Evolutionary conservation across 345 rosid genomes (phyloP).

Genomic region (Populus deltoides): DNA sequence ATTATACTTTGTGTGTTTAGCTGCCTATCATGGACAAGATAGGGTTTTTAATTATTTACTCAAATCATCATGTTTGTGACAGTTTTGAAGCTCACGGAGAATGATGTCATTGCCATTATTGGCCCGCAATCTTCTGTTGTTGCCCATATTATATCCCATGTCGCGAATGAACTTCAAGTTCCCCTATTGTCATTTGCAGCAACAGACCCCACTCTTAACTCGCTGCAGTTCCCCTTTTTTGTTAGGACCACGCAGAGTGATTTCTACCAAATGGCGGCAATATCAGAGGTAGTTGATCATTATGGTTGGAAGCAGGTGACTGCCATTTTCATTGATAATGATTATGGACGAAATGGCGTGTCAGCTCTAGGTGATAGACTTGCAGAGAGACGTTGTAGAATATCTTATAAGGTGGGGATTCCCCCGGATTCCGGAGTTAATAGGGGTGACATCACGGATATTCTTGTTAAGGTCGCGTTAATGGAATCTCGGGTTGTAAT

Average conservation of each 20-base stretch:
- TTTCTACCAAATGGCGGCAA: constrained; percentile 76
- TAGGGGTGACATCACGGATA: constrained; percentile 50
- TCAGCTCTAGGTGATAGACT: constrained; percentile 77
- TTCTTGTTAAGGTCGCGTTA: constrained; percentile 69
- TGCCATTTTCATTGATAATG: constrained; percentile 78
- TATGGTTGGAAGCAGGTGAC: constrained; percentile 84
- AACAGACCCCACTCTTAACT: constrained; percentile 84
- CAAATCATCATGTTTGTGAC: constrained; percentile 23
- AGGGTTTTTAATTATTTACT: not conserved
- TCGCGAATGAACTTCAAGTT: constrained; percentile 72
- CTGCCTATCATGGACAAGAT: constrained; percentile 2
- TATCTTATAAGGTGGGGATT: constrained; percentile 68
- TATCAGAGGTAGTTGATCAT: constrained; percentile 60
- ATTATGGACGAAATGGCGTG: constrained; percentile 76
- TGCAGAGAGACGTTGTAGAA: constrained; percentile 58
- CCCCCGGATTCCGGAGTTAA: constrained; percentile 37
- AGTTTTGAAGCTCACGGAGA: constrained; percentile 89
- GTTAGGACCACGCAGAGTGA: constrained; percentile 78
- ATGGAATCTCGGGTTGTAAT: constrained; percentile 79
- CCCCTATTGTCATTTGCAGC: constrained; percentile 84
- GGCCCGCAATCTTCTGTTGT: constrained; percentile 92
- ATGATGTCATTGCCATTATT: constrained; percentile 60
- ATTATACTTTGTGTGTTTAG: not conserved
- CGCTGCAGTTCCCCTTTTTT: constrained; percentile 83
- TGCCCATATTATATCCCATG: constrained; percentile 63